Conservation (phyloP, 2,329 filamentous ascomycete genomes). For the Fusarium decemcellulare region DNA sequence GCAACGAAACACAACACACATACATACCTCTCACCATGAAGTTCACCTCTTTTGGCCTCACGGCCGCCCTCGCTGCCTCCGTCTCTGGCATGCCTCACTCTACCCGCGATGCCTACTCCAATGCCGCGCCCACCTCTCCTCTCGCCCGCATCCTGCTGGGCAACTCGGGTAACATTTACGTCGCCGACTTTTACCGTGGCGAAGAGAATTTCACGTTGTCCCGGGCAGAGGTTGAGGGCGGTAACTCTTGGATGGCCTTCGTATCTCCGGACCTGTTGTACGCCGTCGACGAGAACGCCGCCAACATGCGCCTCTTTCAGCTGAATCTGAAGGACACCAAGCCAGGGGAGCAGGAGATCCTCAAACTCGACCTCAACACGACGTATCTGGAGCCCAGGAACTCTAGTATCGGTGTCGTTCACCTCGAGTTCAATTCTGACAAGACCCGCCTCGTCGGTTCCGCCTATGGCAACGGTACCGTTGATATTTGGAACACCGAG, state of each 20-base stretch:
- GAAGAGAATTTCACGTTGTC: slow-evolving; percentile 56
- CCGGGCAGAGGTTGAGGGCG: slow-evolving; percentile 51
- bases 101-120: slow-evolving; percentile 24
- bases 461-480: slow-evolving; percentile 56
- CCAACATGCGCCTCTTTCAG: slow-evolving; percentile 56
- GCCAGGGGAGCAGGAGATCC: neutral
- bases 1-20: slow-evolving; percentile 13
- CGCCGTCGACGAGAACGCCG: slow-evolving; percentile 63
- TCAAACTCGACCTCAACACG: slow-evolving; percentile 45
- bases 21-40: slow-evolving; percentile 36
- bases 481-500: slow-evolving; percentile 63
- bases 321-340: slow-evolving; percentile 52
- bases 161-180: slow-evolving; percentile 55
- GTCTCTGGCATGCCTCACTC: slow-evolving; percentile 36
- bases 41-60: slow-evolving; percentile 37
- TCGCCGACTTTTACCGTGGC: slow-evolving; percentile 56
- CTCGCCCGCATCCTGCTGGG: slow-evolving; percentile 56
- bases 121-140: slow-evolving; percentile 12
- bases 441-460: slow-evolving; percentile 61
- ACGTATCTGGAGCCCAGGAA: slow-evolving; percentile 51
- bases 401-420: slow-evolving; percentile 57
- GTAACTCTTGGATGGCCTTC: slow-evolving; percentile 63
- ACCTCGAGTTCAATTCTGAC: slow-evolving; percentile 62
- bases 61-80: slow-evolving; percentile 36
- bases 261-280: slow-evolving; percentile 58